Evolutionary conservation across 2,329 filamentous ascomycete genomes (phyloP).

Genomic region (Talaromyces islandicus): DNA sequence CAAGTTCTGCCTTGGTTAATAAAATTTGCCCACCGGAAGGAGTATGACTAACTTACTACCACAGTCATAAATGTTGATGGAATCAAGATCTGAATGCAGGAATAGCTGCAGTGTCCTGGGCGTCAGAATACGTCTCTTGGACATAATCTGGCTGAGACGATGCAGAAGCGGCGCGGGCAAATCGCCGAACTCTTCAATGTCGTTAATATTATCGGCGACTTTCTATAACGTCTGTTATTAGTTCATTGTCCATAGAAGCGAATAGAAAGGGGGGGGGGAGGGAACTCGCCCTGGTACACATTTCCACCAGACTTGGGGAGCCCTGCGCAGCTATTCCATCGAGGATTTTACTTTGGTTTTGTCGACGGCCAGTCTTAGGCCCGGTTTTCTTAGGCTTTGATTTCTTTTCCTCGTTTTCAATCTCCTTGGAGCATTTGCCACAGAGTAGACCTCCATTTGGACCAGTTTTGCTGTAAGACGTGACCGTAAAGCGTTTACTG

Average conservation of each 20-base stretch:
- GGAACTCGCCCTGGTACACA: constrained; percentile 51
- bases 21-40: neutral
- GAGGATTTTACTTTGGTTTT: constrained; percentile 75
- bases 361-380: constrained; percentile 59
- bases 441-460: constrained; percentile 84
- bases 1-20: constrained; percentile 48
- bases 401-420: constrained; percentile 60
- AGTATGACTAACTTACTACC: constrained; percentile 39
- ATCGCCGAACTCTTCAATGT: constrained; percentile 61
- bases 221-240: constrained; percentile 37
- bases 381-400: constrained; percentile 49
- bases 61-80: constrained; percentile 56
- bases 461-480: constrained; percentile 75
- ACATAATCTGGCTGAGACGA: constrained; percentile 57
- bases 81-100: constrained; percentile 48
- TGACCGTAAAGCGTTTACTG: constrained; percentile 84
- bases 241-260: neutral
- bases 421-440: constrained; percentile 68
- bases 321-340: constrained; percentile 57
- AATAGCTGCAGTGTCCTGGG: constrained; percentile 41
- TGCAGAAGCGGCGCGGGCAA: constrained; percentile 53
- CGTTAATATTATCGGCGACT: constrained; percentile 57
- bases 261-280: neutral
- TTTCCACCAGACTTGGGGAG: constrained; percentile 42
- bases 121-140: constrained; percentile 55